Evolutionary conservation across 2,329 filamentous ascomycete genomes (phyloP).

Genomic region (Nothomitra cinnamomea): DNA sequence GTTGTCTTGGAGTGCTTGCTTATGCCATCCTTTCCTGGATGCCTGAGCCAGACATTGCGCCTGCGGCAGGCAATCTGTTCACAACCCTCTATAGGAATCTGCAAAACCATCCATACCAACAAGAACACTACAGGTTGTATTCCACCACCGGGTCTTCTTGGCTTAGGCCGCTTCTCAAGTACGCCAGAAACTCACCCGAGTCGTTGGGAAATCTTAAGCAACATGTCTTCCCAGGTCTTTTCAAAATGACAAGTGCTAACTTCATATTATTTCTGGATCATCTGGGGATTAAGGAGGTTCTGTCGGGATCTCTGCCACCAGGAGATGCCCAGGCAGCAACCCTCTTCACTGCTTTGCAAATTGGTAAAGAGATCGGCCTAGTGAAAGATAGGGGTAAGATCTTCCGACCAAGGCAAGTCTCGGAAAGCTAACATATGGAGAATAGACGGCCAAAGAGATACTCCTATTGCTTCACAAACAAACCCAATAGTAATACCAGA

Average conservation of each 20-base stretch:
- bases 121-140: neutral
- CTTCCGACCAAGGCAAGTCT: neutral
- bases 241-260: slow-evolving; percentile 23
- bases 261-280: slow-evolving; percentile 24
- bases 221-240: slow-evolving; percentile 30
- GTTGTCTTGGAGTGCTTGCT: slow-evolving; percentile 8
- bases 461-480: slow-evolving; percentile 26
- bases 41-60: slow-evolving; percentile 23
- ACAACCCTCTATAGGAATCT: slow-evolving; percentile 17
- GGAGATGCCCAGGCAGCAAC: neutral
- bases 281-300: slow-evolving; percentile 12
- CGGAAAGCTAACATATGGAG: too few species aligned
- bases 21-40: slow-evolving; percentile 20
- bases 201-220: slow-evolving; percentile 24
- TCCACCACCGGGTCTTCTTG: slow-evolving; percentile 17
- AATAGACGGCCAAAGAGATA: neutral
- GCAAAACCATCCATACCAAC: neutral
- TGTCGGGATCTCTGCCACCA: neutral
- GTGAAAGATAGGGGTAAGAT: slow-evolving; percentile 20
- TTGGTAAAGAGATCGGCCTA: slow-evolving; percentile 29
- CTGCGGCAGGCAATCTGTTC: slow-evolving; percentile 22
- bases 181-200: slow-evolving; percentile 19
- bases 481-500: slow-evolving; percentile 34
- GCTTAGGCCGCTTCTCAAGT: slow-evolving; percentile 21
- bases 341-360: slow-evolving; percentile 24